Percentiles rank a stretch among this genome's conserved stretches.
Evolutionary conservation across 495 filamentous ascomycete genomes (phyloP).

Genomic region (Neurospora hispaniola): DNA sequence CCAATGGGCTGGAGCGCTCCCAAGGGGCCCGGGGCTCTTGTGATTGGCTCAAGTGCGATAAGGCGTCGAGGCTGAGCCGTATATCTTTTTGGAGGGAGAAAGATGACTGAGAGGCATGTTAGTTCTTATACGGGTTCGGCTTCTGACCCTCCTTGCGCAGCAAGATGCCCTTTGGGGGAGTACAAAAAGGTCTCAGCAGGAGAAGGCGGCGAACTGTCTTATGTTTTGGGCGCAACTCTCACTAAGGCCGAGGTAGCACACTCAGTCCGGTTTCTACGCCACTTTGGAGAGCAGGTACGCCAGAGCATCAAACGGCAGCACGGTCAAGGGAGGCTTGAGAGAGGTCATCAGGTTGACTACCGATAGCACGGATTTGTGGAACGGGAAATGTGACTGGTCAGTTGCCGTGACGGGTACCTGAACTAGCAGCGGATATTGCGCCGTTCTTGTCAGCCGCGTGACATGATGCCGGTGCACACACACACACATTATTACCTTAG

Average conservation of each 20-base stretch:
- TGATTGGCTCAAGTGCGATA: neutral
- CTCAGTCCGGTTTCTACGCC: neutral
- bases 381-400: neutral
- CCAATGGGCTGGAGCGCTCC: neutral
- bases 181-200: neutral
- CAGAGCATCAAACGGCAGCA: neutral
- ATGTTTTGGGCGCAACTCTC: neutral
- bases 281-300: neutral
- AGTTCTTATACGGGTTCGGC: neutral
- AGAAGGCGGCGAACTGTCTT: neutral
- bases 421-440: neutral
- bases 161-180: neutral
- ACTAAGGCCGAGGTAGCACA: neutral
- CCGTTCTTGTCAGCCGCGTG: neutral
- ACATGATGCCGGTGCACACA: neutral
- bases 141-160: neutral
- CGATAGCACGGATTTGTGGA: neutral
- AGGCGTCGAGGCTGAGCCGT: neutral
- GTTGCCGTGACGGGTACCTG: neutral
- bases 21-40: neutral
- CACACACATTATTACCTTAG: neutral
- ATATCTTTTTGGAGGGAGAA: neutral
- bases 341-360: neutral
- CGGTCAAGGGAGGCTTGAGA: neutral
- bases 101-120: neutral